Evolutionary conservation across 257 asterid genomes (phyloP).

Genomic region (Euphrasia confusa): DNA sequence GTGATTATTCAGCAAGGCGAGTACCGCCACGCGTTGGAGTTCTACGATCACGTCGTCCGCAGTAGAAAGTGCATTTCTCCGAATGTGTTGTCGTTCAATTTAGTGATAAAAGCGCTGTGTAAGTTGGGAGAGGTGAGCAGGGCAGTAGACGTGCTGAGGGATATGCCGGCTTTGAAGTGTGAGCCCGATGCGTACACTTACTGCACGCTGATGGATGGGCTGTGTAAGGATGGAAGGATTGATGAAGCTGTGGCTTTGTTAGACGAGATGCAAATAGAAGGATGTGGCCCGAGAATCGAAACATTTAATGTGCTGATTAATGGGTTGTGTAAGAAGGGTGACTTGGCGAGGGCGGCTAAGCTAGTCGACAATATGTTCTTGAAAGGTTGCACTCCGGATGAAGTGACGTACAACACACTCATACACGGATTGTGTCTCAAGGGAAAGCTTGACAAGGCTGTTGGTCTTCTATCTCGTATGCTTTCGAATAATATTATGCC

Average conservation of each 20-base stretch:
- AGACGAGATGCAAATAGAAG: constrained; percentile 96
- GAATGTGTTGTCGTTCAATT: constrained; percentile 70
- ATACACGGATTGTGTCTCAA: constrained; percentile 78
- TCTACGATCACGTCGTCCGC: constrained; percentile 45
- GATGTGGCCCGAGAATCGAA: constrained; percentile 55
- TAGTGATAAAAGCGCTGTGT: constrained; percentile 74
- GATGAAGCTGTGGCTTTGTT: constrained; percentile 82
- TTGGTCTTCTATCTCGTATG: constrained; percentile 67
- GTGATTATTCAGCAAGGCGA: constrained; percentile 61
- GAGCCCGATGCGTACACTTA: constrained; percentile 74
- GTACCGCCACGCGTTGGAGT: constrained; percentile 56
- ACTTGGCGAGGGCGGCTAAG: constrained; percentile 67
- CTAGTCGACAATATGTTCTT: constrained; percentile 83
- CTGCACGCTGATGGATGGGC: constrained; percentile 93
- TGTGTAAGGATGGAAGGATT: constrained; percentile 75
- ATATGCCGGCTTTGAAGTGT: constrained; percentile 51
- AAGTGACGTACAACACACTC: constrained; percentile 88
- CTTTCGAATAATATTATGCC: constrained; percentile 57
- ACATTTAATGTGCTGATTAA: constrained; percentile 76
- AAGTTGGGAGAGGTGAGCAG: constrained; percentile 45
- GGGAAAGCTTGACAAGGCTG: constrained; percentile 82
- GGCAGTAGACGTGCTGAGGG: constrained; percentile 64
- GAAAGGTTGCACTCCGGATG: constrained; percentile 86
- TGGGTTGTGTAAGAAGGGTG: constrained; percentile 87
- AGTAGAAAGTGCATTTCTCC: constrained; percentile 37